Evolutionary conservation across 2,329 filamentous ascomycete species (phyloP).

Genomic region (Endocalyx cinctus): DNA sequence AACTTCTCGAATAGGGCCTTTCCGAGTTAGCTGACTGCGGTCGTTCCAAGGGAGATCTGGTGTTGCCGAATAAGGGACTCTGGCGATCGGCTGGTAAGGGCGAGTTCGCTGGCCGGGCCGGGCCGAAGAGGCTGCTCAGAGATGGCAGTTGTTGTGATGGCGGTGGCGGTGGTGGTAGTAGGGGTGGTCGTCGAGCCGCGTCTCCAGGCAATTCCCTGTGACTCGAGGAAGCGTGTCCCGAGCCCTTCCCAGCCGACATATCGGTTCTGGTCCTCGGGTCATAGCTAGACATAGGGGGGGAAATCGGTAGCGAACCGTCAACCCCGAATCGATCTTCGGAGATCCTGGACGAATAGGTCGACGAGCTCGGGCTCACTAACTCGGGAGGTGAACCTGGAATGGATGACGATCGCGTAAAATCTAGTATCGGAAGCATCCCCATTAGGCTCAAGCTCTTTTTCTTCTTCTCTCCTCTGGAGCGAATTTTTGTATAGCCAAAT

Average conservation of each 20-base stretch:
- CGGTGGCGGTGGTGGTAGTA: constrained; percentile 19
- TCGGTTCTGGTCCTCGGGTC: constrained; percentile 41
- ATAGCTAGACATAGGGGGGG: constrained; percentile 56
- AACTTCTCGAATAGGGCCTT: constrained; percentile 31
- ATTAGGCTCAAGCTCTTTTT: constrained; percentile 46
- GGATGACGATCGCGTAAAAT: constrained; percentile 46
- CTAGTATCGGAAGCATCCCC: constrained; percentile 49
- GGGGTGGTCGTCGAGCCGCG: constrained; percentile 29
- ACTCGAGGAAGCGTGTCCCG: no score
- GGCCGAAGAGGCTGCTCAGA: constrained; percentile 53
- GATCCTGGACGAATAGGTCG: constrained; percentile 41
- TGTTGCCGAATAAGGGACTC: constrained; percentile 34
- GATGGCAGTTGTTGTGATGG: constrained; percentile 49
- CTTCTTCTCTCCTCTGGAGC: no score
- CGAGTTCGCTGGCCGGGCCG: constrained; percentile 41
- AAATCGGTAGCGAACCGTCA: constrained; percentile 39
- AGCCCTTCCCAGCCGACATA: constrained; percentile 37
- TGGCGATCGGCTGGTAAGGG: constrained; percentile 43
- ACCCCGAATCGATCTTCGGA: constrained; percentile 44
- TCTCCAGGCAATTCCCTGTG: no score
- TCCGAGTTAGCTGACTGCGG: constrained; percentile 34
- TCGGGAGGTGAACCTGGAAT: constrained; percentile 49
- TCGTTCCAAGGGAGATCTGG: constrained; percentile 43
- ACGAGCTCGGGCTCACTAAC: constrained; percentile 47
- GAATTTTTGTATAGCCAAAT: constrained; percentile 11